Conservation (phyloP, 106 monocot species). For the Posidonia australis region DNA sequence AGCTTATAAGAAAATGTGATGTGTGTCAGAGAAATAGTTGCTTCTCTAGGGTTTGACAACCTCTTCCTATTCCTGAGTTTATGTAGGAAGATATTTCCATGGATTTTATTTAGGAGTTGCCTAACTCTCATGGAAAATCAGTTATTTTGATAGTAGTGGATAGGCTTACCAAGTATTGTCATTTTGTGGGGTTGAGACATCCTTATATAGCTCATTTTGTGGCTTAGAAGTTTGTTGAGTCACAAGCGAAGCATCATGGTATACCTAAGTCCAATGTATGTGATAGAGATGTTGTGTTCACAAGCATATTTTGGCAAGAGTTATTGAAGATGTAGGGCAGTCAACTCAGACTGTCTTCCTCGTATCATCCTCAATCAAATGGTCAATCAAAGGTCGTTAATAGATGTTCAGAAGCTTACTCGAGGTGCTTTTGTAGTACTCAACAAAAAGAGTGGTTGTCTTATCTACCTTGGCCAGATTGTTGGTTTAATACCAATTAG, state of each 20-base stretch:
- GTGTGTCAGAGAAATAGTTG: neutral
- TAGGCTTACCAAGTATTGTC: neutral
- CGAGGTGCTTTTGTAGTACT: neutral
- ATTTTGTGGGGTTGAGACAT: neutral
- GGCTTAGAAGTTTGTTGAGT: neutral
- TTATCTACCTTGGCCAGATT: neutral
- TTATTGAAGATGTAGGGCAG: neutral
- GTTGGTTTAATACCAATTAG: neutral
- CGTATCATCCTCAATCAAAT: neutral
- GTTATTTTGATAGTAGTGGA: constrained; percentile 4
- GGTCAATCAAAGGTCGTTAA: constrained; percentile 16
- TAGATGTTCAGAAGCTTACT: neutral
- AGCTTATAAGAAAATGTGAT: neutral
- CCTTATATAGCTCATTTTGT: neutral
- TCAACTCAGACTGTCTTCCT: neutral
- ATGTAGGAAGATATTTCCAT: neutral
- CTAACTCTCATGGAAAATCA: neutral
- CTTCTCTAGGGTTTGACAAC: neutral
- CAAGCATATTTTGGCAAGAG: neutral
- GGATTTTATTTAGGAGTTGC: constrained; percentile 6
- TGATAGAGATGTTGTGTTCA: neutral
- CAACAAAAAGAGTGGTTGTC: neutral
- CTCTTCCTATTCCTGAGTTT: neutral
- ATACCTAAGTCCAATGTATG: constrained; percentile 2
- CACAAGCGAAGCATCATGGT: neutral